These are phyloP conservation scores for Diaporthe sp. DNA, from an alignment of 2,329 filamentous ascomycete species.

Conservation along the genomic window DNA sequence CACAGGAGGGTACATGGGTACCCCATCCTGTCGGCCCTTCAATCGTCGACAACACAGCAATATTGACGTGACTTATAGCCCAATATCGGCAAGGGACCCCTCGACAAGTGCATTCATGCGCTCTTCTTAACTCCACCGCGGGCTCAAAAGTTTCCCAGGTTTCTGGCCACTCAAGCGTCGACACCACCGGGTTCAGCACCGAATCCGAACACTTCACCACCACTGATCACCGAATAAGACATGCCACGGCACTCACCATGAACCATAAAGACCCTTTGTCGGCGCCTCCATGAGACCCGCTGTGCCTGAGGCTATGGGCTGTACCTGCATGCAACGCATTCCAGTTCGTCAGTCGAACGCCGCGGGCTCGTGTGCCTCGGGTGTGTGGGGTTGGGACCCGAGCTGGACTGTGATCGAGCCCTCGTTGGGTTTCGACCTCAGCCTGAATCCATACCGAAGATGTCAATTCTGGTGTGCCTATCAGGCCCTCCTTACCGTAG, in stretches of 20 bases:
- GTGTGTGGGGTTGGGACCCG: constrained; percentile 5
- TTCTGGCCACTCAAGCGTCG: constrained; percentile 16
- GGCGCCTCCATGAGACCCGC: constrained; percentile 17
- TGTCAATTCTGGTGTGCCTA: neutral
- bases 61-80: constrained; percentile 35
- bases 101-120: constrained; percentile 34
- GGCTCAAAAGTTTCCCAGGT: constrained; percentile 22
- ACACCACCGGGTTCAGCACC: constrained; percentile 16
- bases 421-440: neutral
- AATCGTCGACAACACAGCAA: constrained; percentile 29
- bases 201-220: constrained; percentile 28
- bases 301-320: constrained; percentile 24
- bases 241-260: constrained; percentile 8
- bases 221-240: constrained; percentile 17
- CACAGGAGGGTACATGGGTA: constrained; percentile 18
- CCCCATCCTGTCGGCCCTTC: constrained; percentile 23
- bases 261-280: constrained; percentile 26
- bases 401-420: neutral
- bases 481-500: neutral
- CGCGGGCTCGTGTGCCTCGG: neutral
- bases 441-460: constrained; percentile 8
- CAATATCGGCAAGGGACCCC: constrained; percentile 16
- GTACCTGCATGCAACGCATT: constrained; percentile 41
- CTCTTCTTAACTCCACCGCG: constrained; percentile 16
- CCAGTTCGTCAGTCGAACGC: neutral